Percentiles rank a stretch among this genome's conserved stretches.
Evolutionary conservation across 2,329 filamentous ascomycete species (phyloP).

Genomic region (Gliomastix tumulicola): DNA sequence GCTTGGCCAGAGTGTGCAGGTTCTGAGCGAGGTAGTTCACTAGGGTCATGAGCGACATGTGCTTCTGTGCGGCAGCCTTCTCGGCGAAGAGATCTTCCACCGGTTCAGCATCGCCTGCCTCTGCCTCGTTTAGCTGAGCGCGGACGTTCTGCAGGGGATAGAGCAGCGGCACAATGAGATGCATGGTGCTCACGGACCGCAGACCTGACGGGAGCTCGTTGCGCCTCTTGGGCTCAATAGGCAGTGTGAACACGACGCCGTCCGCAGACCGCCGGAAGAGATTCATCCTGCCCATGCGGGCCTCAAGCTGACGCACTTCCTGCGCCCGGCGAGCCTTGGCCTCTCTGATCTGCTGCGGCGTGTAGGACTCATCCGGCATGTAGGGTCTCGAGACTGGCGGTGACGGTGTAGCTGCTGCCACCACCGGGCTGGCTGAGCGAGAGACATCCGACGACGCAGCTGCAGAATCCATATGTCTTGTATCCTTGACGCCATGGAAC

Average conservation of each 20-base stretch:
- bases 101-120: constrained; percentile 50
- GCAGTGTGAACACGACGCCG: constrained; percentile 63
- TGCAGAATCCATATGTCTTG: constrained; percentile 32
- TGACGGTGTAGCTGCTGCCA: constrained; percentile 4
- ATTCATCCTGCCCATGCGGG: constrained; percentile 62
- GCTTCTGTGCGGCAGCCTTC: constrained; percentile 46
- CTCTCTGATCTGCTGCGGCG: constrained; percentile 50
- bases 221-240: constrained; percentile 58
- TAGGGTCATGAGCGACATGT: constrained; percentile 63
- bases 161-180: constrained; percentile 60
- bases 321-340: constrained; percentile 57
- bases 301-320: constrained; percentile 67
- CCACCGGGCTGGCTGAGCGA: constrained; percentile 1
- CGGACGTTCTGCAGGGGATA: constrained; percentile 66
- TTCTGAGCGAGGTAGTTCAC: constrained; percentile 70
- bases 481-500: constrained; percentile 40
- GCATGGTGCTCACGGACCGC: constrained; percentile 54
- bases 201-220: constrained; percentile 54
- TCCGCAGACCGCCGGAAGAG: constrained; percentile 63
- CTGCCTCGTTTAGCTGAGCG: constrained; percentile 58
- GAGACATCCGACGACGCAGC: constrained; percentile 1
- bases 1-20: constrained; percentile 58
- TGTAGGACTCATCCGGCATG: constrained; percentile 41
- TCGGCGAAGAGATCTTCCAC: constrained; percentile 60
- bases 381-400: constrained; percentile 1